Conservation (phyloP, 768 basidiomycete species). For the Pulveroboletus sp. region DNA sequence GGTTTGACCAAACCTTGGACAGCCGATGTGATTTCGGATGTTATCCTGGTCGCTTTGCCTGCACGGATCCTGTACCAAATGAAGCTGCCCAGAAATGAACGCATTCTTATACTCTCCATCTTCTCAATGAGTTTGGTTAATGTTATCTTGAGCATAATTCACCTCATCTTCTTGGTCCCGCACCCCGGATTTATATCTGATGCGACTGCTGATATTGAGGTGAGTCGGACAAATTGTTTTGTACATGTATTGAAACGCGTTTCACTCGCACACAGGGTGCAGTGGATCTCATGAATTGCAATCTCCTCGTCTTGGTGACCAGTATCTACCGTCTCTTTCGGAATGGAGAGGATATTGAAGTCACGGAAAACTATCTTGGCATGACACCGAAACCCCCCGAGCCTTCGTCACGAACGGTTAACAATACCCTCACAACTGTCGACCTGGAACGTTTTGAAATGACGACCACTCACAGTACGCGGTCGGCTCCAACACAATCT, state of each 20-base stretch:
- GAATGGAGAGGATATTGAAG: constrained; percentile 3
- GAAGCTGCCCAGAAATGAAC: constrained; percentile 6
- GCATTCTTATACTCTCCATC: constrained; percentile 9
- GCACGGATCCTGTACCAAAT: constrained; percentile 4
- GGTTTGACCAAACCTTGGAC: not conserved
- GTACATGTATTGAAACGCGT: not conserved
- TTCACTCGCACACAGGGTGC: constrained; percentile 10
- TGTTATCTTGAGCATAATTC: constrained; percentile 8
- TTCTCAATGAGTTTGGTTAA: constrained; percentile 12
- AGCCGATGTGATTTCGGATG: constrained; percentile 11
- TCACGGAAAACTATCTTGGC: not conserved
- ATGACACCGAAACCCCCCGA: not conserved
- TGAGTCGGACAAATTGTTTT: not conserved
- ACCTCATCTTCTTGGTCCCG: constrained; percentile 13
- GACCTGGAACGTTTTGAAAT: constrained; percentile 6
- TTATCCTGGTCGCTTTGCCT: constrained; percentile 11
- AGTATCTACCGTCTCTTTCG: constrained; percentile 8
- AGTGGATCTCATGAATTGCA: constrained; percentile 13
- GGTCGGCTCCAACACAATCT: not conserved
- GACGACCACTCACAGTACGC: not conserved
- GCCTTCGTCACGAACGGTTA: not conserved
- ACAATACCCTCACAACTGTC: constrained; percentile 9
- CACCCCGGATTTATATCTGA: not conserved
- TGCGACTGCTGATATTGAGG: constrained; percentile 18
- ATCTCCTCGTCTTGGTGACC: constrained; percentile 18